Evolutionary conservation across 2,329 filamentous ascomycete species (phyloP), one percentile per base, ranked within the genome.

Genomic region (Chaetomium sp.): DNA sequence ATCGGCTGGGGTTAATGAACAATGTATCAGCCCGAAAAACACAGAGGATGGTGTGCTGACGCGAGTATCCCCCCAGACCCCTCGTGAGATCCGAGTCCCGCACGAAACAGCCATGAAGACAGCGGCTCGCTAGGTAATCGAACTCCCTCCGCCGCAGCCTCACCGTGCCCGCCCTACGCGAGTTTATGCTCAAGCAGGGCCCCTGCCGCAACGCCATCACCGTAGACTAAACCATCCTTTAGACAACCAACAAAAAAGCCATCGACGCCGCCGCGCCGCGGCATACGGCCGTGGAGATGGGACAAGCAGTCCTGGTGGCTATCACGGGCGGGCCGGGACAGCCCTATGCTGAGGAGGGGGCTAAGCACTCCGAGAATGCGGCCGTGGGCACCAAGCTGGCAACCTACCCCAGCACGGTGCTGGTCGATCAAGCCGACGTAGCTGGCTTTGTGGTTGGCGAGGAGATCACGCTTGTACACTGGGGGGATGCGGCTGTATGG

Each of bases 391-490:
- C 81, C 70, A 97, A 97, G 84, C 90, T 91, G 78, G 91, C 97
- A 8, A 83, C 86, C 29, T 95, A 88, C 77, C 91, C 90, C 74
- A 84, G 84, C 64, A 84, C 87, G 65, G 81, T 97, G 70, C 81
- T 95, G 67, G 80, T 97, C 60, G 93, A 97, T 74, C 93, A 97
- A 78, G 90, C 84, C 49, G 93, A 97, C 72, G 91, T 89, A 65
- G 88, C 88, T 74, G 84, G 84, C 19, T 95, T 97, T 78, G 89
- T 86, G 70, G 83, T 89, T 66, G 87, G 89, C 73, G 93, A 97
- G 80, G 93, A 97, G 77, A 91, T 97, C 72, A 97, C 93, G 0
- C 83, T 97, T 47, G 97, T 97, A 93, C 90, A 90, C 78, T 97
- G 94, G 93, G 94, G 93, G 70, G 95, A 96, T 73, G 91, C 90